These are phyloP conservation scores for Potentilla sterilis DNA, from an alignment of 306 rosid species.

Conservation along the genomic window DNA sequence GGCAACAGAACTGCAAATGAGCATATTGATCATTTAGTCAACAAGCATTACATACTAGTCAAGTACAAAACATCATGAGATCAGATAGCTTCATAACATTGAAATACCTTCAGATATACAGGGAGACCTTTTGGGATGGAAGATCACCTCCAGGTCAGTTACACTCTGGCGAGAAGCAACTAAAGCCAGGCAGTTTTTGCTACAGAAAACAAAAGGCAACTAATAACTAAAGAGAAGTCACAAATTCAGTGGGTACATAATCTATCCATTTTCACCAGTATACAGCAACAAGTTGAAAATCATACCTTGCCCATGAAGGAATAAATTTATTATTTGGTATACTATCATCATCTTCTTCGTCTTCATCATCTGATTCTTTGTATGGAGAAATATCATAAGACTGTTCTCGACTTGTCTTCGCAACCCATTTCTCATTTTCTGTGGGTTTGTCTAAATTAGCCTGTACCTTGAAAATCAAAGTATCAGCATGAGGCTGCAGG, in stretches of 20 bases:
- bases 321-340: constrained; percentile 50
- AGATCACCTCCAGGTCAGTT: constrained; percentile 49
- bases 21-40: not conserved
- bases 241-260: constrained; percentile 16
- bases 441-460: constrained; percentile 32
- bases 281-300: constrained; percentile 6
- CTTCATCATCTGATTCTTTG: constrained; percentile 87
- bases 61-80: not conserved
- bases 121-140: constrained; percentile 61
- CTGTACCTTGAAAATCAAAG: constrained; percentile 40
- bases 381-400: constrained; percentile 91
- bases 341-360: constrained; percentile 49
- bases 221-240: constrained; percentile 9
- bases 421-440: constrained; percentile 25
- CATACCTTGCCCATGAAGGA: constrained; percentile 93
- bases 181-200: constrained; percentile 52
- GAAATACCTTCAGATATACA: constrained; percentile 63
- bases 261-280: constrained; percentile 1
- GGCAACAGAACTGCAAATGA: constrained; percentile 59
- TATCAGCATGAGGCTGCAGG: constrained; percentile 19
- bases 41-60: not conserved
- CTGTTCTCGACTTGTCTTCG: constrained; percentile 43
- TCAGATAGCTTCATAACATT: constrained; percentile 5
- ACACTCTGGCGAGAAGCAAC: constrained; percentile 52
- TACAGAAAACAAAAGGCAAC: constrained; percentile 47